Conservation (phyloP, 2,329 filamentous ascomycete genomes). For the Penicillium sp. region DNA sequence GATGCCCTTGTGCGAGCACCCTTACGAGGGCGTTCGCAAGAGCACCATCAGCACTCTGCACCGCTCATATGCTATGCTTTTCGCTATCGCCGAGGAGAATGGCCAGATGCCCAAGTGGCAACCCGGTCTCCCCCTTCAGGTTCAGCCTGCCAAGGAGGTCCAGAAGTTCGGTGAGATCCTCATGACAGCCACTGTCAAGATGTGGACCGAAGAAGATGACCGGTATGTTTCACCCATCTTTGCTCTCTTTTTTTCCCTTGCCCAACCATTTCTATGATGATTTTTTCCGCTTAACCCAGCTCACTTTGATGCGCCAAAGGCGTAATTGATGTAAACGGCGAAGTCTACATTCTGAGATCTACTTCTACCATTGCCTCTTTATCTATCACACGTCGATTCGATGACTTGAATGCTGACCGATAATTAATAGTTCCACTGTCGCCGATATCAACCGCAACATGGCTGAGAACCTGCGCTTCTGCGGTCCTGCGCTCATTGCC, state of each 20-base stretch:
- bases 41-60: constrained; percentile 87
- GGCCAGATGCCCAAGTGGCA: constrained; percentile 79
- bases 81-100: constrained; percentile 78
- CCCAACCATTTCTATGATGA: constrained; percentile 67
- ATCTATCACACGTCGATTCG: constrained; percentile 13
- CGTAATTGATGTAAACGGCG: constrained; percentile 87
- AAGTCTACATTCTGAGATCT: constrained; percentile 51
- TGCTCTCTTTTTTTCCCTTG: constrained; percentile 16
- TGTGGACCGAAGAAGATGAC: constrained; percentile 89
- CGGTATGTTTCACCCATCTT: constrained; percentile 64
- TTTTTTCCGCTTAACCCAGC: constrained; percentile 89
- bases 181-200: constrained; percentile 74
- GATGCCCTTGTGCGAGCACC: constrained; percentile 77
- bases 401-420: constrained; percentile 33
- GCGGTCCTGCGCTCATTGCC: constrained; percentile 79
- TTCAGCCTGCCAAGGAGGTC: constrained; percentile 73
- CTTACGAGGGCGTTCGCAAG: constrained; percentile 90
- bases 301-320: constrained; percentile 90
- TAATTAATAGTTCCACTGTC: constrained; percentile 66
- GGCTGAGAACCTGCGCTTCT: constrained; percentile 83
- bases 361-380: constrained; percentile 19
- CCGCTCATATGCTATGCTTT: constrained; percentile 89
- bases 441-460: constrained; percentile 95
- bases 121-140: constrained; percentile 77
- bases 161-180: constrained; percentile 83